Percentiles rank a stretch among this genome's conserved stretches.
Evolutionary conservation across 805 yeast genomes (phyloP).

Genomic region (Zygotorulaspora danielsina): DNA sequence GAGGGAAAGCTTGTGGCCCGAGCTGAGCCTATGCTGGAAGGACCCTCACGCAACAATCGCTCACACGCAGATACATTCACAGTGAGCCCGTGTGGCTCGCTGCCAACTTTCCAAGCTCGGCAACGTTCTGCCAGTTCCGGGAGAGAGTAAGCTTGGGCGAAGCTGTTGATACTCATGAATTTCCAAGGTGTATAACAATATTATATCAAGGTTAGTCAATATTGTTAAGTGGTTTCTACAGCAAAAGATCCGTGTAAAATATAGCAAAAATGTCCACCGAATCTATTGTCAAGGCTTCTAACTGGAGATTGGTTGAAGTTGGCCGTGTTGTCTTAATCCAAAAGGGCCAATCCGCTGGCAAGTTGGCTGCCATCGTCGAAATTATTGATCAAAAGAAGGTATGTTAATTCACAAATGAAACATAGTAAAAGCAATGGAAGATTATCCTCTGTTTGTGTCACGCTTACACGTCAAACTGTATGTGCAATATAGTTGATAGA

Average conservation of each 20-base stretch:
- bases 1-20: no score
- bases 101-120: no score
- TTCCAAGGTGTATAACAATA: not conserved
- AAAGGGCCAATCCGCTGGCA: slow-evolving; percentile 67
- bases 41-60: no score
- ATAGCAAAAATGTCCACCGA: slow-evolving; percentile 52
- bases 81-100: not conserved
- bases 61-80: no score
- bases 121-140: not conserved
- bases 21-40: no score
- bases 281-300: slow-evolving; percentile 86
- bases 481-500: no score
- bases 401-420: slow-evolving; percentile 38
- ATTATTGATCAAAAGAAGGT: slow-evolving; percentile 99
- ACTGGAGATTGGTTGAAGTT: slow-evolving; percentile 99
- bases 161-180: not conserved
- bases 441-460: not conserved
- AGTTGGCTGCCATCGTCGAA: slow-evolving; percentile 96
- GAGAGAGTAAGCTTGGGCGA: not conserved
- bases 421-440: not conserved
- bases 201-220: not conserved
- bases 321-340: slow-evolving; percentile 96
- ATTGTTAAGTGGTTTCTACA: not conserved
- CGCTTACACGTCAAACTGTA: no score
- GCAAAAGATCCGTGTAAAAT: slow-evolving; percentile 15